Evolutionary conservation across 495 filamentous ascomycete species (phyloP).

Genomic region (Xylaria cubensis): DNA sequence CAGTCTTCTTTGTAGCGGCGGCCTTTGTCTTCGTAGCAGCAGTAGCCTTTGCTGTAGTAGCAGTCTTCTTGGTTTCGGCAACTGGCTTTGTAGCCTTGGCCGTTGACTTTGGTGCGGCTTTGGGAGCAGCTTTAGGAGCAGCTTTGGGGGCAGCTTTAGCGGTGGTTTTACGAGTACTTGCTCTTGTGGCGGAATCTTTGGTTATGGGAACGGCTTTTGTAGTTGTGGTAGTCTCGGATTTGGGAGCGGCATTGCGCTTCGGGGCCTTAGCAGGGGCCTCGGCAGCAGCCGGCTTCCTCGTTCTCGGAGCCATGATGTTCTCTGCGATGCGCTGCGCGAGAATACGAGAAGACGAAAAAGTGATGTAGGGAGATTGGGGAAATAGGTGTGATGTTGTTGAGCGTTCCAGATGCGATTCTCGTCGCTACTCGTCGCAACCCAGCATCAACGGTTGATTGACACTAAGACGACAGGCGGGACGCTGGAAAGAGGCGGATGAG

Average conservation of each 20-base stretch:
- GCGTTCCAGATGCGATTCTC: background rate
- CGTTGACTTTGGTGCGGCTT: slow-evolving; percentile 23
- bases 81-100: background rate
- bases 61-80: slow-evolving; percentile 9
- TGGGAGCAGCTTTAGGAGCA: slow-evolving; percentile 22
- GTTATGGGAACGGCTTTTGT: slow-evolving; percentile 8
- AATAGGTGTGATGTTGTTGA: background rate
- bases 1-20: slow-evolving; percentile 5
- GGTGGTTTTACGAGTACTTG: slow-evolving; percentile 29
- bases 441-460: background rate
- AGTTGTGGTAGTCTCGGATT: background rate
- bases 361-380: background rate
- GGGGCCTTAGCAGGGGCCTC: background rate
- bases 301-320: slow-evolving; percentile 20
- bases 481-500: background rate
- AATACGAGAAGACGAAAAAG: background rate
- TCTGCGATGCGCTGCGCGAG: slow-evolving; percentile 31
- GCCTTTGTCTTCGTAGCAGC: slow-evolving; percentile 8
- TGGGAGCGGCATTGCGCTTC: slow-evolving; percentile 15
- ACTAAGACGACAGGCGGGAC: background rate
- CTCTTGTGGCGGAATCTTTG: background rate
- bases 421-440: slow-evolving; percentile 10
- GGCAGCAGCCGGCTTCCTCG: slow-evolving; percentile 22
- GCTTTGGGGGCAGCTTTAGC: slow-evolving; percentile 23
- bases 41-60: slow-evolving; percentile 19